Evolutionary conservation across 306 rosid genomes (phyloP), one percentile per base, ranked within the genome.

Genomic region (Casuarina glauca): DNA sequence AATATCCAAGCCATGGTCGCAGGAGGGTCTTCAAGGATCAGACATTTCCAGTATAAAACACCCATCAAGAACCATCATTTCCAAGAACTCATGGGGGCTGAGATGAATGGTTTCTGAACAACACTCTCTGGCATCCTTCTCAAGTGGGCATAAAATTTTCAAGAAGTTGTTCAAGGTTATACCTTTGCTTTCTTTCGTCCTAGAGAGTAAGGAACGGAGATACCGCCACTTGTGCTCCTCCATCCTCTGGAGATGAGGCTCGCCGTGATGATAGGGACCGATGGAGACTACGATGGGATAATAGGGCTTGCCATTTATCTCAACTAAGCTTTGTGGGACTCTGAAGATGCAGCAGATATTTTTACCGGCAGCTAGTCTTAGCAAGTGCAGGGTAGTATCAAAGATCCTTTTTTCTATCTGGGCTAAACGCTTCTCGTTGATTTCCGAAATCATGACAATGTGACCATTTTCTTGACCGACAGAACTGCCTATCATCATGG

Each of bases 141-240:
- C 43, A 62, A 12, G 68, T 26, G 32, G 32, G 32, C 32, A 26
- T 26, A 26, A 26, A 26, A 0, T 26, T 26, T 26, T 26, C 32
- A 26, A 26, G 32, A 11, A 62, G 19, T 62, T 6, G n/a, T 62
- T 43, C 36, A 36, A 35, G 9, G 43, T 32, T 10, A 32, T 61
- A 62, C 44, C 44, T 38, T 26, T 62, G 44, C n/a, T 9, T 45
- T 45, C 48, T 6, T 61, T 38, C 5, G 68, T 61, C n/a, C 43
- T 61, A 6, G 41, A 32, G 19, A 35, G 68, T 8, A 61, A 61
- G 43, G 68, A 61, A 11, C 1, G 42, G 3, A 61, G 68, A n/a
- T 35, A 61, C n/a, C 43, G 7, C 43, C 68, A 61, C 43, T 61
- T 61, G 68, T 61, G 68, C 43, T 61, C 68, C 68, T 61, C 44